Percentiles rank a stretch among this genome's conserved stretches.
Evolutionary conservation across 495 filamentous ascomycete species (phyloP).

Genomic region (Xylaria curta): DNA sequence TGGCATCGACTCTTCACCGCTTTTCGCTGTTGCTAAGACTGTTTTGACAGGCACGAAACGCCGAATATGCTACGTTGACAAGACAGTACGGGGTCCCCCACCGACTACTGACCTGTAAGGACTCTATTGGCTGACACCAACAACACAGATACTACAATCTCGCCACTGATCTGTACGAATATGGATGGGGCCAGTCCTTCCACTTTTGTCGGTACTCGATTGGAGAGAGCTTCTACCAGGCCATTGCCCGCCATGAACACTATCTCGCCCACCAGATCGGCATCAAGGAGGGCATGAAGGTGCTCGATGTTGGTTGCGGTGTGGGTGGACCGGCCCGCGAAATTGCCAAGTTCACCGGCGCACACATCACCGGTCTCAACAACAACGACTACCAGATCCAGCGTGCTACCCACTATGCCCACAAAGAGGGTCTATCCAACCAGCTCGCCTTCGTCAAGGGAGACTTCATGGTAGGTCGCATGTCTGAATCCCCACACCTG

Average conservation of each 20-base stretch:
- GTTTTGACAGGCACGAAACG: slow-evolving; percentile 68
- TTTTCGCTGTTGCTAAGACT: slow-evolving; percentile 28
- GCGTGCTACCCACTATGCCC: slow-evolving; percentile 84
- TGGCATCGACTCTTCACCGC: slow-evolving; percentile 3
- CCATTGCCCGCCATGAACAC: slow-evolving; percentile 97
- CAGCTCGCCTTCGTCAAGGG: slow-evolving; percentile 93
- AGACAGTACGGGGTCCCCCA: slow-evolving; percentile 71
- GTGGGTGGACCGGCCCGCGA: slow-evolving; percentile 97
- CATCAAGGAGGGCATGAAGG: slow-evolving; percentile 83
- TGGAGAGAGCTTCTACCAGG: slow-evolving; percentile 88
- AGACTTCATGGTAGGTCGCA: slow-evolving; percentile 83
- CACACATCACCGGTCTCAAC: slow-evolving; percentile 91
- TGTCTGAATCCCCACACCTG: not conserved
- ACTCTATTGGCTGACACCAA: slow-evolving; percentile 5
- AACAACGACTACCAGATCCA: slow-evolving; percentile 99
- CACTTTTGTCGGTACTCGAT: slow-evolving; percentile 97
- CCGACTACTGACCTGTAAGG: not conserved
- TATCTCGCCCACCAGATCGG: slow-evolving; percentile 93
- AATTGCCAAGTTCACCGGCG: slow-evolving; percentile 93
- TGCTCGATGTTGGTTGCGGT: slow-evolving; percentile 96
- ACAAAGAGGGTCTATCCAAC: slow-evolving; percentile 77
- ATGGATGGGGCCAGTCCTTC: slow-evolving; percentile 94
- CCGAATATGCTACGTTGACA: slow-evolving; percentile 94
- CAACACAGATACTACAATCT: slow-evolving; percentile 89
- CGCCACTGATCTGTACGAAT: slow-evolving; percentile 96